Conservation (phyloP, 1,139 yeast species). For the Taphrina flavorubra region DNA sequence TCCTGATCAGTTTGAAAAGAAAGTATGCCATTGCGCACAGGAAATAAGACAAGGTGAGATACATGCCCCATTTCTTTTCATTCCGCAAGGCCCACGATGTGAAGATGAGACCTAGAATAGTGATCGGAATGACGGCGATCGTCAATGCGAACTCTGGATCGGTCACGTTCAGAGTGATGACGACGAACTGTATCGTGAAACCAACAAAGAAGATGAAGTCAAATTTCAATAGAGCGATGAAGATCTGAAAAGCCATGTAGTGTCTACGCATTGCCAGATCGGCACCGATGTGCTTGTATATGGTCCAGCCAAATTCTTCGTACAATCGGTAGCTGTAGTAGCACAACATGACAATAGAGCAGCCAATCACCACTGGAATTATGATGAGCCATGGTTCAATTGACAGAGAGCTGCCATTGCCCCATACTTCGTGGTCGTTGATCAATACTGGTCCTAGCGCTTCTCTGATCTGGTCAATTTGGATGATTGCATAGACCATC, state of each 20-base stretch:
- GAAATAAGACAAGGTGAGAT: conserved; percentile 52
- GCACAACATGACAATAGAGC: conserved; percentile 54
- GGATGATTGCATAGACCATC: conserved; percentile 61
- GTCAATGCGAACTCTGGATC: conserved; percentile 61
- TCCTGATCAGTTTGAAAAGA: conserved; percentile 59
- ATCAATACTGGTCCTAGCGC: conserved; percentile 17
- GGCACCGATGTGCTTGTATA: conserved; percentile 62
- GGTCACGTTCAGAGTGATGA: conserved; percentile 57
- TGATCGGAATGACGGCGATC: conserved; percentile 59
- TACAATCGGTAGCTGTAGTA: conserved; percentile 53
- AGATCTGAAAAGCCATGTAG: conserved; percentile 56
- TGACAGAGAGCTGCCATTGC: conserved; percentile 44
- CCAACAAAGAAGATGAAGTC: conserved; percentile 54
- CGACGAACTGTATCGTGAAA: conserved; percentile 61
- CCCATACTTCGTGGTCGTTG: conserved; percentile 9
- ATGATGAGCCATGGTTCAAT: conserved; percentile 56
- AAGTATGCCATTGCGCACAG: conserved; percentile 60
- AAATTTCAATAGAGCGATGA: conserved; percentile 46
- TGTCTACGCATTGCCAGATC: conserved; percentile 56
- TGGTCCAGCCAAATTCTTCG: conserved; percentile 59
- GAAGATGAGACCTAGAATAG: conserved; percentile 54
- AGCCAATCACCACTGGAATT: conserved; percentile 57
- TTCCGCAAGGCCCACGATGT: conserved; percentile 56
- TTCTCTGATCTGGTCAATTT: conserved; percentile 56
- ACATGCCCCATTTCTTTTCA: conserved; percentile 53